A percentile compares a stretch with the other conserved stretches of the same genome.
phyloP scores from a whole-genome alignment of 208 protist species.

The Angomonas deanei region DNA sequence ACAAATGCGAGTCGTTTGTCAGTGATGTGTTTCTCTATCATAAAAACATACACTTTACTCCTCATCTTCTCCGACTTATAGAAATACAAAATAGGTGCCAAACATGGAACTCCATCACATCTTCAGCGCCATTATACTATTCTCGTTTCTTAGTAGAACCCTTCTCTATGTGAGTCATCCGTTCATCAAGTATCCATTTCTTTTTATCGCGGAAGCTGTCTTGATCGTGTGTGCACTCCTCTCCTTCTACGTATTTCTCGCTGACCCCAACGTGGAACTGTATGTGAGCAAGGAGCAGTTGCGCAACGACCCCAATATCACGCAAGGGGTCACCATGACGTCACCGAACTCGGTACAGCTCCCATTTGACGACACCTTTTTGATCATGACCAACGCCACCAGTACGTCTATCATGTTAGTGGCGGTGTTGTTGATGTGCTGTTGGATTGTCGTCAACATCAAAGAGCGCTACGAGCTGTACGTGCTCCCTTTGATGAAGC shows the following conservation, averaged over 20 bases:
- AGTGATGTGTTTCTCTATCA: too few species aligned
- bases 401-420: slow-evolving; percentile 6
- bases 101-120: neutral
- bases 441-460: slow-evolving; percentile 12
- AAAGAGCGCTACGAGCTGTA: slow-evolving; percentile 13
- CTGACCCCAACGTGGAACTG: neutral
- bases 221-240: slow-evolving; percentile 23
- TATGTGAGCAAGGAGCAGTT: slow-evolving; percentile 6
- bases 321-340: slow-evolving; percentile 18
- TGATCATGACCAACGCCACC: neutral
- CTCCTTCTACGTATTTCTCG: slow-evolving; percentile 15
- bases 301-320: slow-evolving; percentile 6
- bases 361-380: neutral
- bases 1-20: too few species aligned
- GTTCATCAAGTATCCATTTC: slow-evolving; percentile 16
- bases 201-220: neutral
- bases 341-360: slow-evolving; percentile 25
- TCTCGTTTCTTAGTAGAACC: neutral
- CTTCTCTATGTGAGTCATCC: slow-evolving; percentile 12
- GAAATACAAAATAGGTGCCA: neutral
- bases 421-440: slow-evolving; percentile 23
- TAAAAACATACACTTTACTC: too few species aligned
- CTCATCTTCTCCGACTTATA: neutral
- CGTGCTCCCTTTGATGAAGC: slow-evolving; percentile 3
- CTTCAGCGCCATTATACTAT: neutral